A percentile compares a stretch with the other conserved stretches of the same genome.
phyloP scores from a whole-genome alignment of 2,329 filamentous ascomycete genomes.

The Xylaria sp. region DNA sequence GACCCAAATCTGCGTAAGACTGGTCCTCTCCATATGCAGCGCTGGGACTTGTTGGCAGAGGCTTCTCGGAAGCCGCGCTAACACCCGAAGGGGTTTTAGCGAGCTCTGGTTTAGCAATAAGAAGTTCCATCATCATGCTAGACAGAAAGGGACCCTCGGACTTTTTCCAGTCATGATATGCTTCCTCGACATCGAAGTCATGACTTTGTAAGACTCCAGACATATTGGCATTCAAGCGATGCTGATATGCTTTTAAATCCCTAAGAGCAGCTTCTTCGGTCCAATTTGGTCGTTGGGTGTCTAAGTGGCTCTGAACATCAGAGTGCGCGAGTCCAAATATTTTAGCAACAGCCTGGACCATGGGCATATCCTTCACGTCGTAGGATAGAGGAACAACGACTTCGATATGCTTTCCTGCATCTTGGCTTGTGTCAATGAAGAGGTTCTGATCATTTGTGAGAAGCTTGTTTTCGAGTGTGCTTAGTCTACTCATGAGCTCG shows the following conservation, averaged over 20 bases:
- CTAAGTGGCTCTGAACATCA: constrained; percentile 87
- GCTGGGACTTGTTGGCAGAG: constrained; percentile 67
- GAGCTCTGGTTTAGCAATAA: constrained; percentile 86
- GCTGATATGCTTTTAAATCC: constrained; percentile 94
- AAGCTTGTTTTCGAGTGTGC: constrained; percentile 90
- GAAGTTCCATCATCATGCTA: constrained; percentile 91
- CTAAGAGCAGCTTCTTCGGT: constrained; percentile 90
- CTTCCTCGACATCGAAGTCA: constrained; percentile 91
- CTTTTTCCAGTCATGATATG: constrained; percentile 90
- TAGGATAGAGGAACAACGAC: constrained; percentile 85
- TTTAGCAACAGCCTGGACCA: constrained; percentile 86
- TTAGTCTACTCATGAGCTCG: constrained; percentile 82
- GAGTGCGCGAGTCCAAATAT: constrained; percentile 85
- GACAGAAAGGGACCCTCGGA: constrained; percentile 88
- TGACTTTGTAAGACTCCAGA: constrained; percentile 80
- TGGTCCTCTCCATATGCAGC: constrained; percentile 62
- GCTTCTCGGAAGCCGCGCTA: constrained; percentile 58
- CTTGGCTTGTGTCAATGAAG: constrained; percentile 69
- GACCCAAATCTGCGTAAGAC: constrained; percentile 64
- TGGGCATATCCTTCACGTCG: constrained; percentile 95
- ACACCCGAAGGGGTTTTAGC: constrained; percentile 77
- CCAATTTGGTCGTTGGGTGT: constrained; percentile 83
- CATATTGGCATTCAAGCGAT: constrained; percentile 83
- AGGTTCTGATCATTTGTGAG: constrained; percentile 94
- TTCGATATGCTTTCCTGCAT: constrained; percentile 76